Conservation (phyloP, 257 asterid genomes). For the Jacaranda copaia region DNA sequence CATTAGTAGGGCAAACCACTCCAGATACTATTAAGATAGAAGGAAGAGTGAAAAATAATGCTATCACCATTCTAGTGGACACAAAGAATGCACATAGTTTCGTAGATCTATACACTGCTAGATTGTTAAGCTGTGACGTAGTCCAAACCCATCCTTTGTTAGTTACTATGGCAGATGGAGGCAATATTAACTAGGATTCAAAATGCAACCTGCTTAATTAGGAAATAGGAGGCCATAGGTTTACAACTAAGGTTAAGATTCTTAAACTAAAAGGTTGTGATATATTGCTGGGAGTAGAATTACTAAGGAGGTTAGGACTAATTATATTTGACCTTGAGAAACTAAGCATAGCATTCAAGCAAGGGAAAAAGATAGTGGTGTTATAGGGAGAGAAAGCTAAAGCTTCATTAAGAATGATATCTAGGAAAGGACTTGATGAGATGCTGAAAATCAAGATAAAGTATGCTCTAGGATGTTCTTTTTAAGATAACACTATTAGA, state of each 20-base stretch:
- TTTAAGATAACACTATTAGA: background rate
- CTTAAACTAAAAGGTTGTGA: background rate
- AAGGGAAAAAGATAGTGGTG: too few species aligned
- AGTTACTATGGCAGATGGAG: background rate
- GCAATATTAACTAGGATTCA: background rate
- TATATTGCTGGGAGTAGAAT: background rate
- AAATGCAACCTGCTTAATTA: background rate
- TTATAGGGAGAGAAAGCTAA: background rate
- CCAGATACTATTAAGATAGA: background rate
- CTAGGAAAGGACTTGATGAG: background rate
- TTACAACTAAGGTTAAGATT: background rate
- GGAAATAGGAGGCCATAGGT: background rate
- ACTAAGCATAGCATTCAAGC: background rate
- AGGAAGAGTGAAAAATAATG: background rate
- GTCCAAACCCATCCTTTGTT: background rate
- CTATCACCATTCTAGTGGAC: background rate
- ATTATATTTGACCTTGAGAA: background rate
- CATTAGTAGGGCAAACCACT: background rate
- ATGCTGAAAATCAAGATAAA: background rate
- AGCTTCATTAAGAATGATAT: background rate
- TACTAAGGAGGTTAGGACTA: background rate
- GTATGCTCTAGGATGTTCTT: background rate
- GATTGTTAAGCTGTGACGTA: background rate
- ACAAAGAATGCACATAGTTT: background rate
- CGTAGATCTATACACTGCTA: background rate